Evolutionary conservation across 2,329 filamentous ascomycete genomes (phyloP).

Genomic region (Exophiala calicioides): DNA sequence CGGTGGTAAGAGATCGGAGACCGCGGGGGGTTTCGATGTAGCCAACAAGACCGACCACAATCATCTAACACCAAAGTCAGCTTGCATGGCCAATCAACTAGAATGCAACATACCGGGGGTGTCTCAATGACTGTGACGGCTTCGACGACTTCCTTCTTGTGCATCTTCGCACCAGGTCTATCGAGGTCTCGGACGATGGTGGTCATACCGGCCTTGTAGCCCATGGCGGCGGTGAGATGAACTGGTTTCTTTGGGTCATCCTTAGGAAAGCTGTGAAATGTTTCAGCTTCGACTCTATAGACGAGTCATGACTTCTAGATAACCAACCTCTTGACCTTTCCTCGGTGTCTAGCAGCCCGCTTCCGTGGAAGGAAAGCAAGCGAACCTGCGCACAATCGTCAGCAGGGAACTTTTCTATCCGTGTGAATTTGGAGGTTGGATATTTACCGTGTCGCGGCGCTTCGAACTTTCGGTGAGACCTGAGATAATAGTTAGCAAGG

Average conservation of each 20-base stretch:
- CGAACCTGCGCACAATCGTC: slow-evolving; percentile 53
- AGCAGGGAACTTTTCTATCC: slow-evolving; percentile 30
- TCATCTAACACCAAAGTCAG: slow-evolving; percentile 68
- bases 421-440: slow-evolving; percentile 4
- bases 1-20: slow-evolving; percentile 97
- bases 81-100: slow-evolving; percentile 30
- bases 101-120: slow-evolving; percentile 78
- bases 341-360: slow-evolving; percentile 89
- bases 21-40: slow-evolving; percentile 99
- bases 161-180: slow-evolving; percentile 97
- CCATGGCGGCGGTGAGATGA: slow-evolving; percentile 96
- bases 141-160: slow-evolving; percentile 98
- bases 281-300: slow-evolving; percentile 32
- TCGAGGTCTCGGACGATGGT: slow-evolving; percentile 99
- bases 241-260: slow-evolving; percentile 99
- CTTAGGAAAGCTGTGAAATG: slow-evolving; percentile 82
- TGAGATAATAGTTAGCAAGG: slow-evolving; percentile 26
- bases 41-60: slow-evolving; percentile 98
- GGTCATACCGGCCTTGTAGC: slow-evolving; percentile 99
- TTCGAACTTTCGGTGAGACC: slow-evolving; percentile 70
- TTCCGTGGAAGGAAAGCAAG: slow-evolving; percentile 86
- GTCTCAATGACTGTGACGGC: slow-evolving; percentile 86
- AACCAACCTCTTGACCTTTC: slow-evolving; percentile 94
- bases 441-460: slow-evolving; percentile 88
- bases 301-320: slow-evolving; percentile 32